These are phyloP conservation scores for Arachis hypogaea DNA, from an alignment of 306 rosid species.

Conservation along the genomic window DNA sequence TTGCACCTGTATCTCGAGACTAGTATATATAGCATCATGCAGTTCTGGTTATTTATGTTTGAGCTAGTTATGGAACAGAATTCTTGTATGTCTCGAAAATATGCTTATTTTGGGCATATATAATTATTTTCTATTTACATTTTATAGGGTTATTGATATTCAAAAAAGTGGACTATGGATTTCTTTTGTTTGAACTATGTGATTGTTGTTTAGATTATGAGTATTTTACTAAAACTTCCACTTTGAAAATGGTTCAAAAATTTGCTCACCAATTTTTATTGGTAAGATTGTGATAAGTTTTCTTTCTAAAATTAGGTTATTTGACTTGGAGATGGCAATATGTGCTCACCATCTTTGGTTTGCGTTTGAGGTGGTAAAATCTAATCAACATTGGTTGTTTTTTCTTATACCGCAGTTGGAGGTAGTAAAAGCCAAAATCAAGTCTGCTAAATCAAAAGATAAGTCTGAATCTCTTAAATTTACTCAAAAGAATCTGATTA, in stretches of 20 bases:
- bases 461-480: slow-evolving; percentile 81
- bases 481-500: slow-evolving; percentile 72
- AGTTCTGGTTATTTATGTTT: slow-evolving; percentile 23
- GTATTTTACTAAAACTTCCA: slow-evolving; percentile 10
- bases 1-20: slow-evolving; percentile 5
- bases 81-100: too few relatives aligned
- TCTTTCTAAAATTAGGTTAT: slow-evolving; percentile 6
- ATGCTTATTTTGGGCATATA: slow-evolving; percentile 1
- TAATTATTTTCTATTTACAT: not conserved
- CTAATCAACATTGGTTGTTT: not conserved
- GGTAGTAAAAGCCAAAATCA: slow-evolving; percentile 72
- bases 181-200: slow-evolving; percentile 16
- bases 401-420: slow-evolving; percentile 60
- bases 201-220: slow-evolving; percentile 22
- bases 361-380: slow-evolving; percentile 23
- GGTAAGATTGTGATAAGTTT: not conserved
- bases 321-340: slow-evolving; percentile 10
- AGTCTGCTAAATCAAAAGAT: slow-evolving; percentile 66
- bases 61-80: slow-evolving; percentile 11
- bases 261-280: slow-evolving; percentile 13
- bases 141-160: slow-evolving; percentile 20
- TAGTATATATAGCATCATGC: slow-evolving; percentile 14
- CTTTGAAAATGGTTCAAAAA: slow-evolving; percentile 15
- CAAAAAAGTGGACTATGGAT: slow-evolving; percentile 17
- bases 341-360: slow-evolving; percentile 16